Conservation (phyloP, 805 yeast genomes). For the Candida stauntonica region DNA sequence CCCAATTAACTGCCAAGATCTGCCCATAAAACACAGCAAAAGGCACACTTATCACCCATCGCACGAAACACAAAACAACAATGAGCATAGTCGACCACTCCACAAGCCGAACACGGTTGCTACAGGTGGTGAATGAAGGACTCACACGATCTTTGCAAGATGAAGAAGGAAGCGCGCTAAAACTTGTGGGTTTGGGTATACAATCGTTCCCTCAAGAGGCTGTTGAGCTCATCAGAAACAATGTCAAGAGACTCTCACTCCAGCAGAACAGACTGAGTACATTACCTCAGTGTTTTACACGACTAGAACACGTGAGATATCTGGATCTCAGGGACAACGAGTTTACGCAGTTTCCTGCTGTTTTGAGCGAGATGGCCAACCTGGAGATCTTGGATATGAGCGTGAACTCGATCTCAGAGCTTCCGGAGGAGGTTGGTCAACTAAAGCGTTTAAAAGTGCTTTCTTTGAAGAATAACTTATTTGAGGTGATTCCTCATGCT, state of each 20-base stretch:
- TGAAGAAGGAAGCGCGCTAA: conserved; percentile 28
- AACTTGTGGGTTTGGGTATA: conserved; percentile 37
- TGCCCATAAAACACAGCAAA: too few relatives aligned
- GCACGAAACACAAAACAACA: background rate
- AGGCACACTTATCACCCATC: background rate
- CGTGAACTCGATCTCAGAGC: conserved; percentile 42
- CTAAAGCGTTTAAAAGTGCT: conserved; percentile 49
- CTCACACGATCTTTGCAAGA: conserved; percentile 15
- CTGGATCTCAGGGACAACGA: conserved; percentile 64
- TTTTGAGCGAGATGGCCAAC: conserved; percentile 33
- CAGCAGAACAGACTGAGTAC: conserved; percentile 45
- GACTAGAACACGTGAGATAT: conserved; percentile 45
- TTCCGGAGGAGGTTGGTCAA: conserved; percentile 41
- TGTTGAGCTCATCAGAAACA: conserved; percentile 32
- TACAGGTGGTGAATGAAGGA: conserved; percentile 26
- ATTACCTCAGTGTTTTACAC: conserved; percentile 45
- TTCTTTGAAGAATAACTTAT: conserved; percentile 55
- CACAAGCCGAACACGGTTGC: conserved; percentile 17
- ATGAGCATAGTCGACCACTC: conserved; percentile 27
- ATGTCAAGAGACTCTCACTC: conserved; percentile 48
- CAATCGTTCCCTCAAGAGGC: conserved; percentile 35
- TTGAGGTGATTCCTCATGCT: conserved; percentile 50
- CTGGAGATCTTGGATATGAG: conserved; percentile 68
- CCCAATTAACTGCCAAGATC: background rate
- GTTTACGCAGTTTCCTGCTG: conserved; percentile 49